phyloP scores from a whole-genome alignment of 2,329 filamentous ascomycete genomes.

The Verticillium nubilum region DNA sequence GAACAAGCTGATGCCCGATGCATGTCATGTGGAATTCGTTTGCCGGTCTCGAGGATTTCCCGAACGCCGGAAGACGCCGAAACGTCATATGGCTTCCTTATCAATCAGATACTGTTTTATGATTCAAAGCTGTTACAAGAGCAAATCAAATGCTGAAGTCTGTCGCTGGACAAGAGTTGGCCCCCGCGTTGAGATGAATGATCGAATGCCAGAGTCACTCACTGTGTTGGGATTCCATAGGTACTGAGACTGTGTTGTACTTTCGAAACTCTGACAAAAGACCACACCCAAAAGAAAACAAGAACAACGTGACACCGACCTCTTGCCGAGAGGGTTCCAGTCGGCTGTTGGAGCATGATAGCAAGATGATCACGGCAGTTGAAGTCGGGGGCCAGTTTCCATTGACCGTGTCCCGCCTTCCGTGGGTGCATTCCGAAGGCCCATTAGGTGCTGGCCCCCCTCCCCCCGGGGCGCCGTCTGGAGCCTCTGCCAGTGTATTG shows the following conservation, averaged over 20 bases:
- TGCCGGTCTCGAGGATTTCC: not conserved
- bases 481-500: not conserved
- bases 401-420: too few relatives aligned
- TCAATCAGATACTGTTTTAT: not conserved
- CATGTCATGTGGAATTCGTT: not conserved
- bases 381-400: not conserved
- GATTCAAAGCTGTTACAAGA: too few relatives aligned
- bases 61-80: not conserved
- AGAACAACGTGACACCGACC: not conserved
- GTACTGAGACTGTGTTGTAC: too few relatives aligned
- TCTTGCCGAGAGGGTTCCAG: not conserved
- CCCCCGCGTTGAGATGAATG: too few relatives aligned
- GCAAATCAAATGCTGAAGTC: too few relatives aligned
- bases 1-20: not conserved
- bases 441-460: too few relatives aligned
- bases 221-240: too few relatives aligned
- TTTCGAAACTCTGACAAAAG: too few relatives aligned
- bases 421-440: too few relatives aligned
- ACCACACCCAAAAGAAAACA: not conserved
- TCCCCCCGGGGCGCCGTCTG: too few relatives aligned
- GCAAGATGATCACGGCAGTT: not conserved
- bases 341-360: not conserved
- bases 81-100: not conserved
- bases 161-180: too few relatives aligned
- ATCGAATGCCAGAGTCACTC: too few relatives aligned